Base-by-base conservation (phyloP, 1,284 basidiomycete species). In the Chalciporus sp. region DNA sequence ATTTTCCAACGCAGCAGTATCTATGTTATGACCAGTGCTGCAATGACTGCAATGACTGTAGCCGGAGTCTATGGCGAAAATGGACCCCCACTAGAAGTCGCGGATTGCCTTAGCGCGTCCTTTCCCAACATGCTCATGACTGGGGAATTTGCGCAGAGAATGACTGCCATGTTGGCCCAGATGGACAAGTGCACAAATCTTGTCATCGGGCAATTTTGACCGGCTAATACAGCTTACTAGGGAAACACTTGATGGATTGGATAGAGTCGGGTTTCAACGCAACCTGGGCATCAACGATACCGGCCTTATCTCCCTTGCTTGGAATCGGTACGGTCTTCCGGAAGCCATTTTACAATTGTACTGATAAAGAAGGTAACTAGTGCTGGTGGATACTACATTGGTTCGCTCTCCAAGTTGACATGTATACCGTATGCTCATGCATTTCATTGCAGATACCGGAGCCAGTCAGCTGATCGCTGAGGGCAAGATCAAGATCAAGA, bases 401-500 rank as follows among this genome's bases (percentile, higher is more conserved):
- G 60, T 55, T 27, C 12, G 53, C 28, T 10, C 33, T 17, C 7
- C 16, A 19, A 9, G 20, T n/a, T 8, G 28, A 27, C 4, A 7
- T 20, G 26, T 19, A 19, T 29, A 11, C 20, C 12, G 14, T 4
- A n/a, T 14, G 19, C 27, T 47, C 37, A 52, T 29, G 39, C 1
- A 16, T 7, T 7, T 27, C n/a, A 42, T 37, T 11, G 28, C 43
- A 65, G 67, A 71, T 42, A 54, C 58, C 27, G 75, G 75, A 9
- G 70, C 70, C 3, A 71, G 67, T 31, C 62, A 71, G 47, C 63
- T 70, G 55, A 76, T 79, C 52, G 64, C 66, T 23, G 65, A 74
- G n/a, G 76, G 76, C 39, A 58, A 66, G 14, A 78, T 79, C 63
- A 75, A 74, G 48, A 64, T 79, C 52, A 74, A 74, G 59, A 67